Evolutionary conservation across 2,329 filamentous ascomycete genomes (phyloP).

Genomic region (Ustilaginoidea virens): DNA sequence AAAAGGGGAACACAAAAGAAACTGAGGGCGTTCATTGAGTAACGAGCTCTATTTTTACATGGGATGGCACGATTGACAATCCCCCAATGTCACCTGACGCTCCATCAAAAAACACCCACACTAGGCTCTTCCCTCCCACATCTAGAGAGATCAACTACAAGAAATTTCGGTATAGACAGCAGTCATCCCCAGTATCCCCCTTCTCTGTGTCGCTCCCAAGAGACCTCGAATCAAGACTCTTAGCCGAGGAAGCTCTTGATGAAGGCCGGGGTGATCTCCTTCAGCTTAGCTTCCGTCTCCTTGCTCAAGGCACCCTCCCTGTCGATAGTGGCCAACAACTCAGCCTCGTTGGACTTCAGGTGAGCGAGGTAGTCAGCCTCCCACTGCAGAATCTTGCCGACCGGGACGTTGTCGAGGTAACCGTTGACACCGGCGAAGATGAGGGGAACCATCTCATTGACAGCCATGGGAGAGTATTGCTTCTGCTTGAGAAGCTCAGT

Average conservation of each 20-base stretch:
- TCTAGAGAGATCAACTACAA: conserved; percentile 29
- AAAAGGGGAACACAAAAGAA: too few species aligned
- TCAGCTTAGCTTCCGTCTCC: conserved; percentile 72
- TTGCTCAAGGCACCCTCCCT: conserved; percentile 95
- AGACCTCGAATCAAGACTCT: conserved; percentile 17
- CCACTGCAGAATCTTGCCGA: conserved; percentile 83
- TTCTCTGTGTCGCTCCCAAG: conserved; percentile 16
- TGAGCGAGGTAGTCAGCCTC: conserved; percentile 88
- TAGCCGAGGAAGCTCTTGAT: conserved; percentile 78
- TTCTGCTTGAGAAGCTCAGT: conserved; percentile 99
- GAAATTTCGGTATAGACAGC: conserved; percentile 33
- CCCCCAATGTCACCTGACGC: conserved; percentile 27
- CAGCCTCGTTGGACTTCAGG: conserved; percentile 79
- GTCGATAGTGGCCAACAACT: conserved; percentile 73
- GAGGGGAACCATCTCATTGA: conserved; percentile 99
- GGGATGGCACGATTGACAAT: conserved; percentile 34
- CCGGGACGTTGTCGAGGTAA: conserved; percentile 75
- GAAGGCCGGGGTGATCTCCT: conserved; percentile 63
- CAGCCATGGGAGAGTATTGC: conserved; percentile 97
- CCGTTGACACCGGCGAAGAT: conserved; percentile 99
- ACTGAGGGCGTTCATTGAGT: conserved; percentile 46
- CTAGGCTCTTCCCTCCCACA: conserved; percentile 23
- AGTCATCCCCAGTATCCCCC: conserved; percentile 21
- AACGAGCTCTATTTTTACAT: conserved; percentile 49
- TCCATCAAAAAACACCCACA: conserved; percentile 30